Conservation (phyloP, 176 grass and related monocot genomes). For the Ampelocalamus luodianensis region DNA sequence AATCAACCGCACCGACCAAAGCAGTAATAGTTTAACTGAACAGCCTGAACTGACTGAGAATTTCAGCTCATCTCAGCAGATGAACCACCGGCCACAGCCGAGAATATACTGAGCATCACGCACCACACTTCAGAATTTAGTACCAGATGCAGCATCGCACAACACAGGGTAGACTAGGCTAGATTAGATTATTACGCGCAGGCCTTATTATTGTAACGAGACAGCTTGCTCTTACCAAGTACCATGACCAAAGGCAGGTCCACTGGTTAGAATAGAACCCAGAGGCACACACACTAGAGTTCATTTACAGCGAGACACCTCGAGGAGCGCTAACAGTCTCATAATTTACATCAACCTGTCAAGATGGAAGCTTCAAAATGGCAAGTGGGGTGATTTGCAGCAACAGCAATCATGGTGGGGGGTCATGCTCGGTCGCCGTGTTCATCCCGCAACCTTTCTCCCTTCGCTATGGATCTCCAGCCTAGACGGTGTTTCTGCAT, state of each 20-base stretch:
- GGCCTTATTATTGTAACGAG: conserved; percentile 52
- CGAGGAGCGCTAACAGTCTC: background rate
- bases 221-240: conserved; percentile 49
- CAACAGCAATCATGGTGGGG: background rate
- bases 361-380: conserved; percentile 44
- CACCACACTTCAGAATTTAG: background rate
- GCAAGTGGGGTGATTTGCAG: background rate
- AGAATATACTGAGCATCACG: background rate
- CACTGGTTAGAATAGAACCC: conserved; percentile 47
- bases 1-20: background rate
- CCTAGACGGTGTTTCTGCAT: conserved; percentile 35
- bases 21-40: background rate
- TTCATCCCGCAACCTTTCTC: conserved; percentile 41
- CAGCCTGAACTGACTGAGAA: background rate
- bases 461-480: conserved; percentile 38
- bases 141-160: background rate
- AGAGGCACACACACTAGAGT: background rate
- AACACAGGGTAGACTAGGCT: background rate
- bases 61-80: conserved; percentile 14
- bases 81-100: conserved; percentile 14
- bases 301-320: conserved; percentile 53
- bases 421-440: background rate
- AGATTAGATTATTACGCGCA: conserved; percentile 34
- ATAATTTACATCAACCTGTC: conserved; percentile 45
- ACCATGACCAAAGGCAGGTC: conserved; percentile 34